These are phyloP conservation scores for Phytophthora hybrid DNA, from an alignment of 352 stramenopile species.

Conservation along the genomic window DNA sequence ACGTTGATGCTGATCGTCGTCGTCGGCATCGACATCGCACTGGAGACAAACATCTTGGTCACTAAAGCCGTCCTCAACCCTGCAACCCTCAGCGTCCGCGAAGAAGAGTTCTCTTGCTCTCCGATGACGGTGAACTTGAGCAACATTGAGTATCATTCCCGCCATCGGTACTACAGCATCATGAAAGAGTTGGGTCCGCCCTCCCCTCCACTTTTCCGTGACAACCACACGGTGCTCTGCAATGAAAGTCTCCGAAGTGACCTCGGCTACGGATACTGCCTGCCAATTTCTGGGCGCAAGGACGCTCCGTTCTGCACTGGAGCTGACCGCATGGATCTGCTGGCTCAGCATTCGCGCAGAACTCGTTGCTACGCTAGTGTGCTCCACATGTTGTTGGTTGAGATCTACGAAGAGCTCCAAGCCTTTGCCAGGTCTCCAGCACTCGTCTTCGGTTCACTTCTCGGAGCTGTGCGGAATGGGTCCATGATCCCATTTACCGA, in stretches of 20 bases:
- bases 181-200: background rate
- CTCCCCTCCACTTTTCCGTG: background rate
- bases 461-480: slow-evolving; percentile 57
- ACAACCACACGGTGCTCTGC: background rate
- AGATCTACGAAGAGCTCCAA: slow-evolving; percentile 58
- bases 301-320: slow-evolving; percentile 50
- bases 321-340: slow-evolving; percentile 58
- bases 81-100: background rate
- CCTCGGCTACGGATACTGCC: slow-evolving; percentile 38
- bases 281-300: slow-evolving; percentile 57
- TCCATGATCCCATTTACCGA: slow-evolving; percentile 66
- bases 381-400: slow-evolving; percentile 62
- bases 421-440: slow-evolving; percentile 29
- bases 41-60: background rate
- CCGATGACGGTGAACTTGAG: background rate
- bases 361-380: slow-evolving; percentile 57
- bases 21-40: background rate
- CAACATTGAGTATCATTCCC: background rate
- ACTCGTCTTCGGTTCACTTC: slow-evolving; percentile 50
- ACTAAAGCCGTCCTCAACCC: background rate
- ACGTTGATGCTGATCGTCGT: background rate
- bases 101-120: background rate
- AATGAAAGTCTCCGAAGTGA: background rate
- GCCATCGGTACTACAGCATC: background rate
- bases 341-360: slow-evolving; percentile 23